These are phyloP conservation scores for Schizosaccharomyces octosporus DNA, from an alignment of 805 yeast species.

Conservation along the genomic window DNA sequence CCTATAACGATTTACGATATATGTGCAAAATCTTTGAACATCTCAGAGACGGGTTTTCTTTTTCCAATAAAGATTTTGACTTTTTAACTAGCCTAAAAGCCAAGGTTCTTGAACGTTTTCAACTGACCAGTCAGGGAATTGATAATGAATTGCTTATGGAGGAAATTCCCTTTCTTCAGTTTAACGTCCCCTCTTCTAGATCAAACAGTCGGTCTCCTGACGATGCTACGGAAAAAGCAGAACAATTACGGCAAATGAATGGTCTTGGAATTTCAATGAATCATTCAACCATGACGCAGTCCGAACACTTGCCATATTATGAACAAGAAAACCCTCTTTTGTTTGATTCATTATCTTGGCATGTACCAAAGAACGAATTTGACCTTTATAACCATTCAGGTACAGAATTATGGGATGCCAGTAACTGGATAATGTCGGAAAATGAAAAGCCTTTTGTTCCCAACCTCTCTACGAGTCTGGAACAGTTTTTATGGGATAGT, in stretches of 20 bases:
- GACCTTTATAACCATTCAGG: background rate
- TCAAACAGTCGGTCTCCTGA: background rate
- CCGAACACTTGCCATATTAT: background rate
- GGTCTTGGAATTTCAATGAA: background rate
- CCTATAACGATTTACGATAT: background rate
- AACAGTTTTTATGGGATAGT: no score
- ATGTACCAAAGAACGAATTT: background rate
- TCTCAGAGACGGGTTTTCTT: background rate
- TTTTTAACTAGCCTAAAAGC: background rate
- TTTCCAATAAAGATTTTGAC: background rate
- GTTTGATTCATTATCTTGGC: background rate
- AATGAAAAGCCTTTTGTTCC: background rate
- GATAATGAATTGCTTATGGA: background rate
- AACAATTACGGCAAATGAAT: background rate
- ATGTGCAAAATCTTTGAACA: background rate
- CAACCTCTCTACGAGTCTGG: background rate
- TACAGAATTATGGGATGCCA: background rate
- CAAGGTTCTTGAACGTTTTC: background rate
- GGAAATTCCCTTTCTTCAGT: background rate
- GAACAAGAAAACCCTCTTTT: background rate
- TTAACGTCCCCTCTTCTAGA: background rate
- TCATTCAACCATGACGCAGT: background rate
- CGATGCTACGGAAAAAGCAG: background rate
- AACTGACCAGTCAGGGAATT: background rate
- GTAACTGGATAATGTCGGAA: background rate